Evolutionary conservation across 768 basidiomycete species (phyloP).

Genomic region (Mycena indigotica): DNA sequence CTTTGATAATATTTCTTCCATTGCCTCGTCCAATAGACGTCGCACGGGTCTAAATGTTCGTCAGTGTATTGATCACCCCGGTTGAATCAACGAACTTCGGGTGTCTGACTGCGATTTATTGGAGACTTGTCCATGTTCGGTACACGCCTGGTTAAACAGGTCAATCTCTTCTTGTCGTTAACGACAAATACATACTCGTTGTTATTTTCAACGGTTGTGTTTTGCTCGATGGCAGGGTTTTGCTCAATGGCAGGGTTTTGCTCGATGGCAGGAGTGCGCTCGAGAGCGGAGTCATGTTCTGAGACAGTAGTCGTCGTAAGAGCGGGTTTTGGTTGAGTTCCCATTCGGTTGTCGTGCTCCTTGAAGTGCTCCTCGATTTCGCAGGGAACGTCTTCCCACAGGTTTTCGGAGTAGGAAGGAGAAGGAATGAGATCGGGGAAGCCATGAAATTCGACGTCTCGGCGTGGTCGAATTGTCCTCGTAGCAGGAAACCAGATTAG

Average conservation of each 20-base stretch:
- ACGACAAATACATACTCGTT: constrained; percentile 4
- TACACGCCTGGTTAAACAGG: constrained; percentile 7
- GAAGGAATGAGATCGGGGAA: constrained; percentile 17
- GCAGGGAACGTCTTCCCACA: constrained; percentile 18
- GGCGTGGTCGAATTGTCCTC: constrained; percentile 10
- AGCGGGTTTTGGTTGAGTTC: background rate
- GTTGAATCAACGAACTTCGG: too few relatives aligned
- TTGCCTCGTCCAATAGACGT: too few relatives aligned
- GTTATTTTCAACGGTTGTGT: background rate
- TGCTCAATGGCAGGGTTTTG: background rate
- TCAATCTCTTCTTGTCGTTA: too few relatives aligned
- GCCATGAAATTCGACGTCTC: constrained; percentile 18
- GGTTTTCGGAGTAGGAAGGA: constrained; percentile 13
- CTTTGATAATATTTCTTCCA: too few relatives aligned
- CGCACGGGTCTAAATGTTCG: too few relatives aligned
- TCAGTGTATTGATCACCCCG: too few relatives aligned
- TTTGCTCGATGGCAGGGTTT: background rate
- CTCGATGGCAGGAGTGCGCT: background rate
- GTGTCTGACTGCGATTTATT: too few relatives aligned
- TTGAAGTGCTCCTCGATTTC: constrained; percentile 6
- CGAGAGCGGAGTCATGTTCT: background rate
- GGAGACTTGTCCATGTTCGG: background rate
- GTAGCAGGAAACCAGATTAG: constrained; percentile 20
- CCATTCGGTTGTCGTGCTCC: background rate
- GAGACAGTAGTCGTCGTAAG: background rate